Evolutionary conservation across 2,329 filamentous ascomycete genomes (phyloP).

Genomic region (Scleromitrula shiraiana): DNA sequence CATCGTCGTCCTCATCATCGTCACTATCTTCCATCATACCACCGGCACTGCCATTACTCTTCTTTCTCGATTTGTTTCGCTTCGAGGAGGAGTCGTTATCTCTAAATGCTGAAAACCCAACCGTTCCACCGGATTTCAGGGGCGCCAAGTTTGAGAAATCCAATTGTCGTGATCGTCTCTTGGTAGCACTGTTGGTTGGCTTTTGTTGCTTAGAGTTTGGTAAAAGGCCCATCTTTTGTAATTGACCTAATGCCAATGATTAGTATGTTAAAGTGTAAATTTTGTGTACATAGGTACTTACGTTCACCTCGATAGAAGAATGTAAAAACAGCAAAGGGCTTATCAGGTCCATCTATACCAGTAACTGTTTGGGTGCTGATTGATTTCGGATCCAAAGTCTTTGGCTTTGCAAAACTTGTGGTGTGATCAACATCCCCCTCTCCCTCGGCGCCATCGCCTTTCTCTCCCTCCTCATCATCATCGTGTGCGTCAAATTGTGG

Average conservation of each 20-base stretch:
- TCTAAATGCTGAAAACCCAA: slow-evolving; percentile 83
- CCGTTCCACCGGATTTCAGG: slow-evolving; percentile 76
- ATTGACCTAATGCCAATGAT: slow-evolving; percentile 56
- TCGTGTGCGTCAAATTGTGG: slow-evolving; percentile 97
- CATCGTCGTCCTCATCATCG: slow-evolving; percentile 66
- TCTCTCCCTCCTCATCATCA: slow-evolving; percentile 55
- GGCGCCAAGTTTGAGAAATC: slow-evolving; percentile 82
- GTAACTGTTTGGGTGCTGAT: slow-evolving; percentile 99
- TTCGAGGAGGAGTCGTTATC: slow-evolving; percentile 53
- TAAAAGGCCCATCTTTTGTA: slow-evolving; percentile 92
- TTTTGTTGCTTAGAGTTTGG: slow-evolving; percentile 55
- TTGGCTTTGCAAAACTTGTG: slow-evolving; percentile 94
- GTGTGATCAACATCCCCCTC: slow-evolving; percentile 91
- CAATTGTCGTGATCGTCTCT: slow-evolving; percentile 72
- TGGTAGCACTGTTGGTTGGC: slow-evolving; percentile 52
- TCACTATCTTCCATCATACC: slow-evolving; percentile 62
- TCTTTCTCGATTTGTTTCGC: slow-evolving; percentile 54
- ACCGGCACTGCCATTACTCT: slow-evolving; percentile 49
- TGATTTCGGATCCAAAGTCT: slow-evolving; percentile 89
- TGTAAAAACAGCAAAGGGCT: slow-evolving; percentile 93
- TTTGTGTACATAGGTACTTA: slow-evolving; percentile 42
- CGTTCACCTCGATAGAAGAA: slow-evolving; percentile 96
- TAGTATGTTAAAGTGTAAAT: slow-evolving; percentile 9
- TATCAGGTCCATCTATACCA: slow-evolving; percentile 90
- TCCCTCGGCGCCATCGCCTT: slow-evolving; percentile 40